Base-by-base conservation (phyloP, 1,139 yeast genomes). In the Kazachstania sp. region DNA sequence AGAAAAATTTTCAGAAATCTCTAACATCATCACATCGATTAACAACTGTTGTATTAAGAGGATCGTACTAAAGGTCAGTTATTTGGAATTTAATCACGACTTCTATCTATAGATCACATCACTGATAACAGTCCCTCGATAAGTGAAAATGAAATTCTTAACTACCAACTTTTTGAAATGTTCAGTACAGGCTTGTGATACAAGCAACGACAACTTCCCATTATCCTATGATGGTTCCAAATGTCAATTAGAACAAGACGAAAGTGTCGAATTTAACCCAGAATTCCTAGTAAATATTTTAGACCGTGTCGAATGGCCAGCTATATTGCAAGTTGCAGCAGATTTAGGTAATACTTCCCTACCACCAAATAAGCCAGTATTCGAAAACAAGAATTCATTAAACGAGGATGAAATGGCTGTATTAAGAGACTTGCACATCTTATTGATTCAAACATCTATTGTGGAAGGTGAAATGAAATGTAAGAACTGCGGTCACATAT, bases 81-180 rank as follows among this genome's bases (percentile, higher is more conserved):
- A n/a, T n/a, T n/a, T n/a, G n/a, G n/a, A n/a, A n/a, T n/a, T n/a
- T n/a, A n/a, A n/a, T n/a, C n/a, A n/a, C n/a, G n/a, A n/a, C n/a
- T n/a, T n/a, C n/a, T n/a, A n/a, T n/a, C n/a, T n/a, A n/a, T n/a
- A n/a, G n/a, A n/a, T n/a, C n/a, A n/a, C n/a, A n/a, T n/a, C n/a
- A n/a, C n/a, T n/a, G n/a, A n/a, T n/a, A n/a, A n/a, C n/a, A n/a
- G n/a, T n/a, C n/a, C n/a, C n/a, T n/a, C n/a, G n/a, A 31, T 8
- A 15, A 19, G 7, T 11, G 7, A 12, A 38, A 32, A 90, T 92
- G 98, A 92, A 92, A 71, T 82, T 92, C 60, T 72, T 92, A 39
- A 90, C 98, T 31, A 86, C 97, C 39, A 92, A 94, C 67, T 94
- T 92, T 66, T 95, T 92, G 52, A 88, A 85, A 65, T 92, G 99